phyloP scores from a whole-genome alignment of 2,329 filamentous ascomycete species.

The Pyrenophora graminea region DNA sequence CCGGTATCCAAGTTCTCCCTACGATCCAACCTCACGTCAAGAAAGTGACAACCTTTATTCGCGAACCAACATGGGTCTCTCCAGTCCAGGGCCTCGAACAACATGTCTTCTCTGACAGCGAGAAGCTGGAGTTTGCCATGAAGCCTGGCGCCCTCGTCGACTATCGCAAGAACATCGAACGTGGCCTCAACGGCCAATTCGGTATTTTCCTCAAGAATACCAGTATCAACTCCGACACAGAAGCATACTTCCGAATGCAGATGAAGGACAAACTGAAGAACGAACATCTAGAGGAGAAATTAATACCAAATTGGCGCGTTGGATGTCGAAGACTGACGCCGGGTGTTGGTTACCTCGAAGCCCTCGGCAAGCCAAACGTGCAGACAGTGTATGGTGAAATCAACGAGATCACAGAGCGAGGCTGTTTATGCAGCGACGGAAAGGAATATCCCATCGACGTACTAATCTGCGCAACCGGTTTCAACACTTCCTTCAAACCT shows the following conservation, averaged over 20 bases:
- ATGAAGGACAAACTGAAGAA: slow-evolving; percentile 49
- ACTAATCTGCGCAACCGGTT: slow-evolving; percentile 45
- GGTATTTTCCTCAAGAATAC: slow-evolving; percentile 52
- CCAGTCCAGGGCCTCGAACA: slow-evolving; percentile 52
- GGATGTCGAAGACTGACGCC: slow-evolving; percentile 52
- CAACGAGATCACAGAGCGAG: slow-evolving; percentile 37
- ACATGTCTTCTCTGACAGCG: slow-evolving; percentile 49
- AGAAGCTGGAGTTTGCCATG: slow-evolving; percentile 49
- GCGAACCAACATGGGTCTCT: slow-evolving; percentile 57
- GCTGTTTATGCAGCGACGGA: slow-evolving; percentile 47
- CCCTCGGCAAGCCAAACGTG: slow-evolving; percentile 49
- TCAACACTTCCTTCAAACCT: slow-evolving; percentile 49
- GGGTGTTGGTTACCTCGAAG: slow-evolving; percentile 50
- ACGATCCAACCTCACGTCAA: slow-evolving; percentile 51
- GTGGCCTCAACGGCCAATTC: slow-evolving; percentile 54
- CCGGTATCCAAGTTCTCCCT: slow-evolving; percentile 59
- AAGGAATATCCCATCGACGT: slow-evolving; percentile 44
- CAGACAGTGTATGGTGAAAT: slow-evolving; percentile 49
- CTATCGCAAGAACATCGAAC: slow-evolving; percentile 53
- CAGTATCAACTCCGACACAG: slow-evolving; percentile 48
- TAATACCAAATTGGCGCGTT: slow-evolving; percentile 42
- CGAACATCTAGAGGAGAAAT: slow-evolving; percentile 37
- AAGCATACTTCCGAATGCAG: slow-evolving; percentile 52
- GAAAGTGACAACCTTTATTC: slow-evolving; percentile 56
- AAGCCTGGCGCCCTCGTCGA: slow-evolving; percentile 47